Base-by-base conservation (phyloP, 116 monocot genomes). In the Zostera marina region DNA sequence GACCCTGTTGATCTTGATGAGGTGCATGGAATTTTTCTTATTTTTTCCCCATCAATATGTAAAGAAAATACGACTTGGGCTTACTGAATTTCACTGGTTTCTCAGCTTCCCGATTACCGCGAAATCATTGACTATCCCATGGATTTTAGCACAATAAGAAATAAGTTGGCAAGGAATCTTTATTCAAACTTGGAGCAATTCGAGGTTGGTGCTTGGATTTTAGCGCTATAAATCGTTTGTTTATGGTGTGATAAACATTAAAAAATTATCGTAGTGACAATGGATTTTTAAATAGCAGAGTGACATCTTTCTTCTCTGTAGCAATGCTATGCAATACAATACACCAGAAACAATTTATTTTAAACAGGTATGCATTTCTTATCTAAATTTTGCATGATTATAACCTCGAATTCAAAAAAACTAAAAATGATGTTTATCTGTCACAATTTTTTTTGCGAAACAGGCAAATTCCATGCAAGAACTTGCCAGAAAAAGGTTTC, bases 261-360 rank as follows among this genome's bases (percentile, higher is more conserved):
- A 32, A 32, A 32, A 32, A 32, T 3, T 3, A 47, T 47, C 47
- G 10, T 13, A 47, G 16, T 47, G 47, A 5, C 0, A 8, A 14
- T 47, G 13, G 47, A 16, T 47, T 47, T 16, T 47, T 47, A 12
- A 13, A 47, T 16, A 4, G 75, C 80, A 88, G 88, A 77, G 74
- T 76, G 83, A 88, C 58, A 74, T 88, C 38, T 83, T 78, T 53
- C 70, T 88, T 41, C 64, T 88, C 64, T 88, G 88, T 73, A 74
- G 51, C 40, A 88, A 88, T 62, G 88, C 88, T 6, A 88, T 88
- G 83, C 83, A 78, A 71, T 88, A 88, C 61, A 88, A 88, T 70
- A 73, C 83, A 14, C 88, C 83, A 40, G 83, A 83, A 65, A 88
- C 88, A 3, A 66, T 88, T 41, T 88, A 83, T 62, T 80, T 80